Percentiles rank a stretch among this genome's conserved stretches.
Evolutionary conservation across 2,329 filamentous ascomycete species (phyloP).

Genomic region (Cladobotryum protrusum): DNA sequence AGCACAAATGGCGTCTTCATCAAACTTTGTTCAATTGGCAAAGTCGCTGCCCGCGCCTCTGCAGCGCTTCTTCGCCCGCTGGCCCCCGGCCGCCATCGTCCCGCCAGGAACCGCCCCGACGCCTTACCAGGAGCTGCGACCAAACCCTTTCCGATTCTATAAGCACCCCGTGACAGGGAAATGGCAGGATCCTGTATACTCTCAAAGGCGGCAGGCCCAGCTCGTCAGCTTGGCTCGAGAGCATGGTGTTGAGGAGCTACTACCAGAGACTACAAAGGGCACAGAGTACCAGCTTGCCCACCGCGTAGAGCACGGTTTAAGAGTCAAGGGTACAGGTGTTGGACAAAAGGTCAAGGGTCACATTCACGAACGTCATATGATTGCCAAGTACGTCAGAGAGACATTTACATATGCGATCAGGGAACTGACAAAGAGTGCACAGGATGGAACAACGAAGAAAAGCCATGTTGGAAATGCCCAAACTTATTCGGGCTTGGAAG

Average conservation of each 20-base stretch:
- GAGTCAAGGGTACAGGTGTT: conserved; percentile 87
- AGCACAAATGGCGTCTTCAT: conserved; percentile 29
- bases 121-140: conserved; percentile 49
- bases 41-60: conserved; percentile 71
- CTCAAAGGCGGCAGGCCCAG: conserved; percentile 81
- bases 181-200: conserved; percentile 80
- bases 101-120: conserved; percentile 38
- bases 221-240: conserved; percentile 77
- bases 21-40: conserved; percentile 52
- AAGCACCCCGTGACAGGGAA: conserved; percentile 73
- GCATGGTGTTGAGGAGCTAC: conserved; percentile 72
- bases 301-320: conserved; percentile 71
- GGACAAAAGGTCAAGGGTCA: conserved; percentile 95
- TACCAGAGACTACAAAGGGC: conserved; percentile 72
- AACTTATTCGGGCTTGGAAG: conserved; percentile 89
- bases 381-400: conserved; percentile 50
- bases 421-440: conserved; percentile 14
- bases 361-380: conserved; percentile 80
- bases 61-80: conserved; percentile 81
- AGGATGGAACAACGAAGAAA: conserved; percentile 82
- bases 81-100: conserved; percentile 65
- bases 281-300: conserved; percentile 63
- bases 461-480: conserved; percentile 93
- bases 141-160: conserved; percentile 75
- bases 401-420: neutral